Base-by-base conservation (phyloP, 805 yeast genomes). In the Wickerhamiella musiphila region DNA sequence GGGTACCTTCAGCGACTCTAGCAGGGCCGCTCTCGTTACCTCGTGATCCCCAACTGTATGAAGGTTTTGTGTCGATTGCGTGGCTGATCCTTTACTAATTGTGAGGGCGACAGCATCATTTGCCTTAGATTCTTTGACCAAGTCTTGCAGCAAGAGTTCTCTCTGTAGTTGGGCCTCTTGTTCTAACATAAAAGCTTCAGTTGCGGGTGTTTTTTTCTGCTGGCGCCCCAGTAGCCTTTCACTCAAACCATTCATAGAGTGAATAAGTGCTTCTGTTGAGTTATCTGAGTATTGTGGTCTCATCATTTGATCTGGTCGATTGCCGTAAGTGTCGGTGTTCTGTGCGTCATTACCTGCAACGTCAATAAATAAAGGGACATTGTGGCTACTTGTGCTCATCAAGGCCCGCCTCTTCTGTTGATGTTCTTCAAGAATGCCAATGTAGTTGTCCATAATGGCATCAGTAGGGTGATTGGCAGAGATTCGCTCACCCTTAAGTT, bases 281-380 rank as follows among this genome's bases (percentile, higher is more conserved):
- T 64, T 66, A 33, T 68, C 69, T 28, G 66, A 66, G 25, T 61
- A 55, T 28, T 73, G 71, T 35, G 66, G 59, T 6, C 60, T 56
- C 96, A 86, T 86, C 5, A 95, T 86, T 34, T 79, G 60, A 54
- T 86, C 95, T 0, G 94, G 94, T 14, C 63, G 61, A 47, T 81
- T 79, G 1, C 95, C 95, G 31, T 66, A 54, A 40, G 62, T 67
- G 30, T 73, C 73, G 0, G 93, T 66, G 47, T 78, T 78, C 48
- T 86, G 93, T 29, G 75, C 78, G 34, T 66, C 68, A 49, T 90
- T 90, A 3, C 82, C 95, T 31, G 63, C 68, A 12, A 90, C 53
- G 49, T 90, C 94, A 21, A 84, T 66, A 31, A 73, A 71, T 47
- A 75, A 73, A 31, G 71, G 73, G 3, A 79, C 77, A 11, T 58